Evolutionary conservation across 306 rosid species (phyloP).

Genomic region (Quercus mongolica): DNA sequence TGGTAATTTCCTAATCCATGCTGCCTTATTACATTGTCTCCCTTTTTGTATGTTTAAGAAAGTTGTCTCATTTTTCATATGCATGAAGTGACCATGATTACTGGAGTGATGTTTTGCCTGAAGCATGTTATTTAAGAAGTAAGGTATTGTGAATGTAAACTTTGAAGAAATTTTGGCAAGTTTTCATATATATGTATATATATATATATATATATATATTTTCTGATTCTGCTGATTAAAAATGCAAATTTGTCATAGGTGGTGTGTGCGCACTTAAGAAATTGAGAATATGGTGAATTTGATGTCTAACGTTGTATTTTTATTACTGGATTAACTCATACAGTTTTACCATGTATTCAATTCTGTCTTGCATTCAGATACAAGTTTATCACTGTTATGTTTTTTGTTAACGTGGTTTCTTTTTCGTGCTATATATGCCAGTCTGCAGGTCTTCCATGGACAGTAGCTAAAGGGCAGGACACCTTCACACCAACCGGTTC

Average conservation of each 20-base stretch:
- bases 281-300: neutral
- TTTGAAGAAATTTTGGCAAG: neutral
- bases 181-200: neutral
- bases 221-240: slow-evolving; percentile 2
- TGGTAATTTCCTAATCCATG: too few relatives aligned
- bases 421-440: slow-evolving; percentile 19
- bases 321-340: neutral
- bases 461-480: slow-evolving; percentile 85
- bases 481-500: slow-evolving; percentile 94
- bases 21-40: too few relatives aligned
- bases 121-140: neutral
- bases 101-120: neutral
- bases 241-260: neutral
- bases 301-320: too few relatives aligned
- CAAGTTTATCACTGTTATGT: slow-evolving; percentile 1
- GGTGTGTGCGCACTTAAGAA: neutral
- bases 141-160: neutral
- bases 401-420: neutral
- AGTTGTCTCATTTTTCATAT: neutral
- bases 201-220: too few relatives aligned
- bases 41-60: neutral
- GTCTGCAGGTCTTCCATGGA: slow-evolving; percentile 99
- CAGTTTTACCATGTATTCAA: neutral
- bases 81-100: neutral
- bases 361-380: neutral